Evolutionary conservation across 345 rosid genomes (phyloP).

Genomic region (Gossypium stocksii): DNA sequence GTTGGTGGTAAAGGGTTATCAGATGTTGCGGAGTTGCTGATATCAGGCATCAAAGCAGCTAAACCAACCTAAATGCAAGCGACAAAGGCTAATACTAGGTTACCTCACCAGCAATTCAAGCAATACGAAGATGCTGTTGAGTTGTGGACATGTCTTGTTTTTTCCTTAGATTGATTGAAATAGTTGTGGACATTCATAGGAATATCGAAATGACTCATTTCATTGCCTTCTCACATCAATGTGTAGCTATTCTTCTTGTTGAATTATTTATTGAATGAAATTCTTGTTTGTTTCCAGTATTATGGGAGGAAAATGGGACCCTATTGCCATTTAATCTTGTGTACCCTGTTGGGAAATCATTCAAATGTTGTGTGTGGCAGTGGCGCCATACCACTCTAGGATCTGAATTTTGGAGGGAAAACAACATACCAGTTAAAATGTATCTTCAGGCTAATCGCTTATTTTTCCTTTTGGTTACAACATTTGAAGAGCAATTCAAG

Average conservation of each 20-base stretch:
- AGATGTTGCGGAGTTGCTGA: constrained; percentile 44
- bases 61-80: constrained; percentile 25
- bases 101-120: background rate
- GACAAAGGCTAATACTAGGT: background rate
- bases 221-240: background rate
- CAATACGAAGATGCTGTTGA: background rate
- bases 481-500: too few relatives aligned
- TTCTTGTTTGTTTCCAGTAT: background rate
- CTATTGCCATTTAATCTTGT: background rate
- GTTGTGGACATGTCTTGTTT: background rate
- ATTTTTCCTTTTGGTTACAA: too few relatives aligned
- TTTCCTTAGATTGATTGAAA: background rate
- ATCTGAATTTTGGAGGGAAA: too few relatives aligned
- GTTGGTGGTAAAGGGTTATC: constrained; percentile 50
- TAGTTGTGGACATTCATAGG: background rate
- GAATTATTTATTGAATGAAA: background rate
- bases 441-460: too few relatives aligned
- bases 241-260: background rate
- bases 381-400: too few relatives aligned
- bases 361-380: too few relatives aligned
- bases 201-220: background rate
- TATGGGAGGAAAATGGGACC: background rate
- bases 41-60: constrained; percentile 46
- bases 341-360: too few relatives aligned
- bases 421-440: too few relatives aligned